Conservation (phyloP, 192 early-diverging fungal genomes). For the Coemansia asiatica region DNA sequence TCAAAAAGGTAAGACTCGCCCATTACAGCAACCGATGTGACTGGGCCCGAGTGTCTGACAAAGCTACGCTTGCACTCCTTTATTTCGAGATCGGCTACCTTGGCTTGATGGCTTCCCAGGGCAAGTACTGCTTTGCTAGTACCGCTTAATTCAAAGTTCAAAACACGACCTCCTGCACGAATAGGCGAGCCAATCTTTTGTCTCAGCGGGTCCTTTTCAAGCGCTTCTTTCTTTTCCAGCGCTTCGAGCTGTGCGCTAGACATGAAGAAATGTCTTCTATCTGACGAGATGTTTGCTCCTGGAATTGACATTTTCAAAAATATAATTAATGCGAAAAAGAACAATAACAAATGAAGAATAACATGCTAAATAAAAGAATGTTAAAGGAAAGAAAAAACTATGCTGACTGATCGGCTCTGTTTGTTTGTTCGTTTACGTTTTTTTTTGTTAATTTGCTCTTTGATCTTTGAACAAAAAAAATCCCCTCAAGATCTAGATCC, state of each 20-base stretch:
- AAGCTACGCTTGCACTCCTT: conserved; percentile 5
- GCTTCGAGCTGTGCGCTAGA: conserved; percentile 55
- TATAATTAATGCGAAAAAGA: background rate
- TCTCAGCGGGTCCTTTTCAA: conserved; percentile 40
- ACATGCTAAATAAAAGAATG: background rate
- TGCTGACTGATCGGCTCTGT: too few relatives aligned
- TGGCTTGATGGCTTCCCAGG: conserved; percentile 42
- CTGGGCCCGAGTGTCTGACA: conserved; percentile 64
- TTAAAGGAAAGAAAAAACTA: background rate
- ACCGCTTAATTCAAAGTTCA: conserved; percentile 35
- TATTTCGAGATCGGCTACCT: conserved; percentile 28
- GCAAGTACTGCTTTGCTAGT: conserved; percentile 33
- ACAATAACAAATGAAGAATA: background rate
- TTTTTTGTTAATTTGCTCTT: background rate
- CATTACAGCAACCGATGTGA: conserved; percentile 64
- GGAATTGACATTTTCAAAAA: conserved; percentile 27
- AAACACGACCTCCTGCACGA: conserved; percentile 35
- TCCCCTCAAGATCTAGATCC: background rate
- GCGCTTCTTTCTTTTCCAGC: conserved; percentile 39
- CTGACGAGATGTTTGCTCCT: conserved; percentile 40
- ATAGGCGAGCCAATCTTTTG: conserved; percentile 46
- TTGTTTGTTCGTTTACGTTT: background rate
- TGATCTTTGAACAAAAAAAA: too few relatives aligned
- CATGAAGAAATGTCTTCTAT: conserved; percentile 53
- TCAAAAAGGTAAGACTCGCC: conserved; percentile 37